Percentiles rank a stretch among this genome's conserved stretches.
Conservation (phyloP, 345 rosid species). For the Carallia pectinifolia region DNA sequence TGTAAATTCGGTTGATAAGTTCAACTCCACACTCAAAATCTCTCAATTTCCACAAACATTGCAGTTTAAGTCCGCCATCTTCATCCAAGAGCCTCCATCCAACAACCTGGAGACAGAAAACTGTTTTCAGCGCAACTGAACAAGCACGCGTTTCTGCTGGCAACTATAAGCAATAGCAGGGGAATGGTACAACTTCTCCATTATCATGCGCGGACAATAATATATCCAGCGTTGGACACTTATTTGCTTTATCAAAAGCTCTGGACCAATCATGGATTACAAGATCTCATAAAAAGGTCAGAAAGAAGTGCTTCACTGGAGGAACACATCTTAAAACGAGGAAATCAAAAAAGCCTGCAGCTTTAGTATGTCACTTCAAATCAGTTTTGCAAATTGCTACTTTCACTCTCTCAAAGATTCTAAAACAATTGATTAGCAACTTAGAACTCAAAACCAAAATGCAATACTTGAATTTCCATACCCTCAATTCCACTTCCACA, state of each 20-base stretch:
- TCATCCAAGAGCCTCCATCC: constrained; percentile 91
- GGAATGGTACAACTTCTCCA: too few relatives aligned
- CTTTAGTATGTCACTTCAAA: neutral
- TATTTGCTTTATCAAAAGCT: too few relatives aligned
- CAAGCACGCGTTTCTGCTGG: neutral
- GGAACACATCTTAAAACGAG: neutral
- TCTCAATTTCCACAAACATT: constrained; percentile 84
- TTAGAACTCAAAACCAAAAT: neutral
- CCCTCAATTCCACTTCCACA: neutral
- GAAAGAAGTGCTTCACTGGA: neutral
- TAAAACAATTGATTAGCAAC: neutral
- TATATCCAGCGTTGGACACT: too few relatives aligned
- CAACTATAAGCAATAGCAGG: too few relatives aligned
- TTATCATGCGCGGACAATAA: too few relatives aligned
- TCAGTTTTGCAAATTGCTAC: neutral
- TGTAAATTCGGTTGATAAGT: constrained; percentile 71
- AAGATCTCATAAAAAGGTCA: neutral
- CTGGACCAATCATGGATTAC: neutral
- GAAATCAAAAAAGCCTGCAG: neutral
- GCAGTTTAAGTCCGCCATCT: constrained; percentile 65
- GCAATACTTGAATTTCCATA: constrained; percentile 2
- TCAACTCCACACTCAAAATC: constrained; percentile 78
- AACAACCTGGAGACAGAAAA: constrained; percentile 44
- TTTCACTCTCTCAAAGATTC: neutral
- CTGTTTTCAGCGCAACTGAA: neutral